Conservation (phyloP, 352 stramenopile species). For the Phytophthora nicotianae region DNA sequence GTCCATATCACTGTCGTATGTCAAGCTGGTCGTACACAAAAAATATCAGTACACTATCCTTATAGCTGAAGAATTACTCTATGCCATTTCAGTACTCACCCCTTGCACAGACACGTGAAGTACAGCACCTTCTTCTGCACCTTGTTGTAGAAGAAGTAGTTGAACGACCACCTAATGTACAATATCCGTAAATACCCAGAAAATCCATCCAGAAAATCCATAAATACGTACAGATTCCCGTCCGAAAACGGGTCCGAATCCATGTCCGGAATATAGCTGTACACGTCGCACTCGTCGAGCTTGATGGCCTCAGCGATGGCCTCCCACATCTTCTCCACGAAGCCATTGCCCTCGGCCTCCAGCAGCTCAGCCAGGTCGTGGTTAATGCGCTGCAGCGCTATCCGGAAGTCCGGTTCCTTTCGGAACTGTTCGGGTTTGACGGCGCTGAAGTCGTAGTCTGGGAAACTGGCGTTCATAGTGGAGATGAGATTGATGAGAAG, state of each 20-base stretch:
- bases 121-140: slow-evolving; percentile 93
- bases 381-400: slow-evolving; percentile 90
- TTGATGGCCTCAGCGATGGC: slow-evolving; percentile 84
- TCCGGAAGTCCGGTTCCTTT: slow-evolving; percentile 85
- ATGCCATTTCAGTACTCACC: slow-evolving; percentile 39
- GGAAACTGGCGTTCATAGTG: slow-evolving; percentile 95
- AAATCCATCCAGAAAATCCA: slow-evolving; percentile 1
- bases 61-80: neutral
- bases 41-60: neutral
- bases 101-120: slow-evolving; percentile 93
- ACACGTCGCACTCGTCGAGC: slow-evolving; percentile 91
- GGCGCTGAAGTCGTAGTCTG: slow-evolving; percentile 93
- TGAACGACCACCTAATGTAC: slow-evolving; percentile 89
- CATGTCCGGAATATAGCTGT: slow-evolving; percentile 94
- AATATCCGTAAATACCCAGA: slow-evolving; percentile 2
- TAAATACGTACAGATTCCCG: slow-evolving; percentile 72
- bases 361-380: slow-evolving; percentile 88
- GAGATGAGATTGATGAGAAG: slow-evolving; percentile 94
- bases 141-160: slow-evolving; percentile 97
- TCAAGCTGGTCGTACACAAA: slow-evolving; percentile 36
- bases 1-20: slow-evolving; percentile 73
- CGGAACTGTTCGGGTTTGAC: slow-evolving; percentile 91
- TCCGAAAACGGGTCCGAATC: slow-evolving; percentile 93
- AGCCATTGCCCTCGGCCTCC: slow-evolving; percentile 98
- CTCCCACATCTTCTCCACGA: slow-evolving; percentile 99